Evolutionary conservation across 2,329 filamentous ascomycete species (phyloP).

Genomic region (Botrytis tulipae): DNA sequence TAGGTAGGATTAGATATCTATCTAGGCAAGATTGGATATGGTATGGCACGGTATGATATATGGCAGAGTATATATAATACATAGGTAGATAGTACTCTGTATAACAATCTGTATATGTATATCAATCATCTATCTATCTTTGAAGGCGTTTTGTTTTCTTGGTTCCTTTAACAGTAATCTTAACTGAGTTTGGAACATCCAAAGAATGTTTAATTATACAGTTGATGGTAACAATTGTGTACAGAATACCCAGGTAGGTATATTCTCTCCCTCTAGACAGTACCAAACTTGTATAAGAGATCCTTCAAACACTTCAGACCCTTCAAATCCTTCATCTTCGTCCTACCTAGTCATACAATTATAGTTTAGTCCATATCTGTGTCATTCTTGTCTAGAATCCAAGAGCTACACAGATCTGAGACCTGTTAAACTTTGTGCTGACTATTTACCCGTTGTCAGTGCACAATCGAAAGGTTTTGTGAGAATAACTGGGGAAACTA

Average conservation of each 20-base stretch:
- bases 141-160: background rate
- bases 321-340: background rate
- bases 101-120: background rate
- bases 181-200: background rate
- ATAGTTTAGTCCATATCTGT: background rate
- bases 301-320: background rate
- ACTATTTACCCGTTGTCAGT: background rate
- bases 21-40: background rate
- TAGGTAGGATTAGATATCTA: background rate
- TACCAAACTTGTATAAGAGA: background rate
- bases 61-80: background rate
- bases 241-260: background rate
- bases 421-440: background rate
- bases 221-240: background rate
- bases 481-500: background rate
- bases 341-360: background rate
- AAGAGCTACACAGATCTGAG: background rate
- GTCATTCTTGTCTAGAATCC: background rate
- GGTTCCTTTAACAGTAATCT: background rate
- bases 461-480: conserved; percentile 11
- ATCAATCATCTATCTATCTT: background rate
- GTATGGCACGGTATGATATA: background rate
- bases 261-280: background rate
- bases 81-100: background rate
- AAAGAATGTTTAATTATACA: background rate